These are phyloP conservation scores for Mrakia frigida DNA, from an alignment of 768 basidiomycete species.

Conservation along the genomic window DNA sequence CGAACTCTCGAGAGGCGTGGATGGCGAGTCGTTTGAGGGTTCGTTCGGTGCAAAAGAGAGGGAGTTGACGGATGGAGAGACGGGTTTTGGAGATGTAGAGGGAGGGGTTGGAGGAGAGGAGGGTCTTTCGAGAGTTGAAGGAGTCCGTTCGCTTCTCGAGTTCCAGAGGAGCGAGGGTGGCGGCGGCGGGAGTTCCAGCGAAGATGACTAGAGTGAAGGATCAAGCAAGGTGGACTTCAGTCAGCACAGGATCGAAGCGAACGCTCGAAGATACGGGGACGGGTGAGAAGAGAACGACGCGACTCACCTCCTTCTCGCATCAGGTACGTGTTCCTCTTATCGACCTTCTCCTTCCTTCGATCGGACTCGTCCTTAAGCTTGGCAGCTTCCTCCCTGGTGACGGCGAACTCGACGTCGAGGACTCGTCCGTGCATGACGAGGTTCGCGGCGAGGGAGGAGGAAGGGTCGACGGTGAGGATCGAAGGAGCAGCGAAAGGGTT, in stretches of 20 bases:
- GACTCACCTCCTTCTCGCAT: conserved; percentile 85
- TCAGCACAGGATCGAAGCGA: too few species aligned
- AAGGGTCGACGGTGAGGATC: conserved; percentile 89
- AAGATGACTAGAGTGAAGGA: conserved; percentile 63
- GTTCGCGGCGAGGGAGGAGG: conserved; percentile 69
- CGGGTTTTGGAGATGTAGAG: conserved; percentile 92
- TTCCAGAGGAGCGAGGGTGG: conserved; percentile 63
- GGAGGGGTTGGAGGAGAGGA: conserved; percentile 86
- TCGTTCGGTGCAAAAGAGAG: conserved; percentile 81
- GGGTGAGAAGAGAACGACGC: not conserved
- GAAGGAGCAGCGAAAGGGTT: conserved; percentile 82
- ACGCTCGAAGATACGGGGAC: too few species aligned
- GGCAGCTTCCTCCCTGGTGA: conserved; percentile 80
- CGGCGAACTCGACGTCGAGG: conserved; percentile 81
- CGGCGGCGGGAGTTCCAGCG: conserved; percentile 76
- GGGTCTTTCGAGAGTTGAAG: conserved; percentile 73
- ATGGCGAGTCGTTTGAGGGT: conserved; percentile 80
- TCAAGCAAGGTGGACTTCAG: too few species aligned
- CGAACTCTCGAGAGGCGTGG: conserved; percentile 72
- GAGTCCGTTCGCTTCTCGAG: conserved; percentile 78
- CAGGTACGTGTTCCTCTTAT: conserved; percentile 93
- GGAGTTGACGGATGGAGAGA: conserved; percentile 87
- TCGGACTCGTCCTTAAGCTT: conserved; percentile 86
- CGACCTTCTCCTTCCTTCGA: conserved; percentile 75
- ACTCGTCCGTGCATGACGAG: conserved; percentile 89